Evolutionary conservation across 139 green algal genomes (phyloP).

Genomic region (Coccomyxa sp.): DNA sequence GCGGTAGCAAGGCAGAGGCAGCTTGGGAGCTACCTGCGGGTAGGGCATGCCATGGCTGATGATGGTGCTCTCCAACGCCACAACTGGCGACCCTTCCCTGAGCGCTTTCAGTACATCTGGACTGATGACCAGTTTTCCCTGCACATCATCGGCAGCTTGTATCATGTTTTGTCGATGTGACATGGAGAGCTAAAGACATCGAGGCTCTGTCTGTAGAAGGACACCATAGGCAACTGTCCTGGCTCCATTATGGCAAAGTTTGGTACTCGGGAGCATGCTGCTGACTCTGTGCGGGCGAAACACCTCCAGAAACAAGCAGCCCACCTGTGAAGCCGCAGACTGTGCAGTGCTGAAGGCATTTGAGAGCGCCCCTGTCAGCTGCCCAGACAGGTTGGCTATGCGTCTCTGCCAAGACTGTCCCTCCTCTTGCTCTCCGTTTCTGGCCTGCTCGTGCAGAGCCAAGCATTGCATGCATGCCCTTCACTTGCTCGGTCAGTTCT

Average conservation of each 20-base stretch:
- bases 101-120: conserved; percentile 75
- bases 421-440: neutral
- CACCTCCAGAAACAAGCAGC: too few relatives aligned
- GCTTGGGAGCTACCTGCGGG: too few relatives aligned
- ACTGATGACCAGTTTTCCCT: conserved; percentile 1
- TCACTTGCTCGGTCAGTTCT: neutral
- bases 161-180: too few relatives aligned
- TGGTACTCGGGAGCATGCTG: too few relatives aligned
- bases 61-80: conserved; percentile 97
- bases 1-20: too few relatives aligned
- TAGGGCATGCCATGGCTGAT: conserved; percentile 97
- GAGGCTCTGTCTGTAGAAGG: too few relatives aligned
- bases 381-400: neutral
- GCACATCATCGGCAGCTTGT: too few relatives aligned
- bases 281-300: too few relatives aligned
- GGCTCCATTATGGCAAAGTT: too few relatives aligned
- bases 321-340: neutral
- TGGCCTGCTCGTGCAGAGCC: neutral
- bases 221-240: too few relatives aligned
- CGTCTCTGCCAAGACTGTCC: neutral
- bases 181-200: too few relatives aligned
- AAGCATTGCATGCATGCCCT: neutral
- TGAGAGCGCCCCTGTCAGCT: neutral
- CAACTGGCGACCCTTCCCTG: conserved; percentile 53
- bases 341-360: neutral